phyloP scores from a whole-genome alignment of 176 grass and related monocot species.

The Zoysia japonica region DNA sequence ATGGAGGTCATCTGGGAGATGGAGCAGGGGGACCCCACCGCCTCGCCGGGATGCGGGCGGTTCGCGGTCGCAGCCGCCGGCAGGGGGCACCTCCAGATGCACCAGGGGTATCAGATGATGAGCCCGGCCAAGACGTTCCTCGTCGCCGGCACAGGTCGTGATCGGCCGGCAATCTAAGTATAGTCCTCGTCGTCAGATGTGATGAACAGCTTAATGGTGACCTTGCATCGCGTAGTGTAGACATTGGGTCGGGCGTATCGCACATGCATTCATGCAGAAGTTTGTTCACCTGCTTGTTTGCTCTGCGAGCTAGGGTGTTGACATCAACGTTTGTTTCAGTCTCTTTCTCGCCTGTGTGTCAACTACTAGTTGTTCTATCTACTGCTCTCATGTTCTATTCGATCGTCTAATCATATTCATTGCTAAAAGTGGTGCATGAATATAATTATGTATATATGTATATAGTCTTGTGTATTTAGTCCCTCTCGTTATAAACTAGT shows the following conservation, averaged over 20 bases:
- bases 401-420: too few relatives aligned
- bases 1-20: conserved; percentile 66
- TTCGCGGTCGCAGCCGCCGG: neutral
- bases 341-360: too few relatives aligned
- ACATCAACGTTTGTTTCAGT: neutral
- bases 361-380: too few relatives aligned
- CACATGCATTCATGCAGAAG: neutral
- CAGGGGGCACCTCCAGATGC: neutral
- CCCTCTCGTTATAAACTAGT: neutral
- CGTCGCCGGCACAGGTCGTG: conserved; percentile 33
- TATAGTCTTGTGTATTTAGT: neutral
- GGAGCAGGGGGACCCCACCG: conserved; percentile 41
- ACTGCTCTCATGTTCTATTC: too few relatives aligned
- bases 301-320: neutral
- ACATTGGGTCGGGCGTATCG: neutral
- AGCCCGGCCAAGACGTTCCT: conserved; percentile 49
- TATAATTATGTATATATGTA: too few relatives aligned
- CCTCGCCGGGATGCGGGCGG: conserved; percentile 36
- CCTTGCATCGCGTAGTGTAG: neutral
- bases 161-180: neutral
- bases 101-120: conserved; percentile 47
- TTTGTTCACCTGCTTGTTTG: neutral
- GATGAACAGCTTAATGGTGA: too few relatives aligned
- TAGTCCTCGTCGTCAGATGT: too few relatives aligned
- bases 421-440: too few relatives aligned